Evolutionary conservation across 306 rosid species (phyloP), one percentile per base, ranked within the genome.

Genomic region (Ochetophila trinervis): DNA sequence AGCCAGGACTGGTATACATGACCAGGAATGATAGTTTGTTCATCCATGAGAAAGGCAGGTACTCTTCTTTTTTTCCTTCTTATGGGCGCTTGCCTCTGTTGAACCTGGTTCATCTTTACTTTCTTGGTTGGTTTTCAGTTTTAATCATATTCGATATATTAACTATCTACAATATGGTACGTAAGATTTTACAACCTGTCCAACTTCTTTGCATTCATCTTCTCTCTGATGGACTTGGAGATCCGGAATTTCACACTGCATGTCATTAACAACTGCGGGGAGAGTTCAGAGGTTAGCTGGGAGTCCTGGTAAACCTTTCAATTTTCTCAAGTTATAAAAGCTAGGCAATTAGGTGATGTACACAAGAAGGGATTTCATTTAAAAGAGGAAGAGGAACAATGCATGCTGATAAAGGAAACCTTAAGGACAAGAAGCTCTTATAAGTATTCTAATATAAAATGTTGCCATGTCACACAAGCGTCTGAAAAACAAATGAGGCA

Each of bases 1-100:
- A 90, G 90, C 99, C 99, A 93, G 22, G 83, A 80, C 73, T 90
- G 96, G 73, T 84, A 90, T 57, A 65, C 65, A 60, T 73, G 87
- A 71, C 76, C 90, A 66, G 91, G 94, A 72, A 90, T 78, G 34
- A 84, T 79, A 68, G 91, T 90, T 50, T 93, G 94, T 61, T 93
- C 89, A 65, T 87, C 95, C 90, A 87, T 83, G 68, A 55, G 14
- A 53, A 32, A 58, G 53, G 70, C 73, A 44, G 14, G 42, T 62
- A 54, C 60, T 68, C 65, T 78, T 78, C 76, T 72, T 62, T 83
- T 73, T 79, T 71, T 93, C 81, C 84, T 81, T 79, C 72, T 86
- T 51, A 18, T 49, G 36, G 71, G 74, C 48, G 55, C 76, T 67
- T 35, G 79, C 80, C 67, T 61, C 78, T 40, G 57, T 56, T 45